phyloP scores from a whole-genome alignment of 768 basidiomycete genomes.

The Serendipita indica region DNA sequence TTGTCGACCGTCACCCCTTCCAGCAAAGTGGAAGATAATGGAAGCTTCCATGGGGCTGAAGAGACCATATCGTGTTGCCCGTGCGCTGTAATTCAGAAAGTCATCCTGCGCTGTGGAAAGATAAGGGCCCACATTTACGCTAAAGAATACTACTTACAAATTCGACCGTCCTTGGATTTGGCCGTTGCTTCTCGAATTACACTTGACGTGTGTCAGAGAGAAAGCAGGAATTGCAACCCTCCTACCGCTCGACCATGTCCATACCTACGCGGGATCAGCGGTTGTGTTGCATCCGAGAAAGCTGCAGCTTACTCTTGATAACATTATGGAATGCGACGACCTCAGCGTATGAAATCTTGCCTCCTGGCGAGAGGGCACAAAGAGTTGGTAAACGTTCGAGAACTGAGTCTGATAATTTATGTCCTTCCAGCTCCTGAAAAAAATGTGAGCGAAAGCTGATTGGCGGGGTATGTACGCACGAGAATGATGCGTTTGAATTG shows the following conservation, averaged over 20 bases:
- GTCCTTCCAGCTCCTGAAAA: constrained; percentile 79
- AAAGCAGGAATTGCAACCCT: constrained; percentile 11
- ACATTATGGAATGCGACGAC: constrained; percentile 96
- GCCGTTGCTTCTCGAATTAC: constrained; percentile 82
- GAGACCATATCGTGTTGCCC: constrained; percentile 79
- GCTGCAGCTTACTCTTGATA: constrained; percentile 50
- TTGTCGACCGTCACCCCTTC: constrained; percentile 52
- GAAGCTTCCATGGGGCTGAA: constrained; percentile 98
- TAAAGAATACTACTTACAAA: constrained; percentile 22
- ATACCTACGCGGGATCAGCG: constrained; percentile 43
- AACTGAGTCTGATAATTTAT: constrained; percentile 90
- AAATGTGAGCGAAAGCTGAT: neutral
- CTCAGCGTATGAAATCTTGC: constrained; percentile 90
- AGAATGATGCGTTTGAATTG: constrained; percentile 92
- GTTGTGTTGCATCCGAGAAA: neutral
- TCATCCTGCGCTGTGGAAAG: constrained; percentile 55
- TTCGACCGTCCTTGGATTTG: constrained; percentile 87
- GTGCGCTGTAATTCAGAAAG: constrained; percentile 78
- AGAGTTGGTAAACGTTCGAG: constrained; percentile 86
- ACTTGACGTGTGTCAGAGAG: constrained; percentile 25
- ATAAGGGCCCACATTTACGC: too few species aligned
- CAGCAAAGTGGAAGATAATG: constrained; percentile 96
- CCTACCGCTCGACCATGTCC: constrained; percentile 86
- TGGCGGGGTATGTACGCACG: constrained; percentile 31
- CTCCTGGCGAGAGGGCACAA: constrained; percentile 76